Percentiles rank a stretch among this genome's conserved stretches.
These are phyloP conservation scores for Solanum bulbocastanum DNA, from an alignment of 257 asterid genomes.

Conservation along the genomic window DNA sequence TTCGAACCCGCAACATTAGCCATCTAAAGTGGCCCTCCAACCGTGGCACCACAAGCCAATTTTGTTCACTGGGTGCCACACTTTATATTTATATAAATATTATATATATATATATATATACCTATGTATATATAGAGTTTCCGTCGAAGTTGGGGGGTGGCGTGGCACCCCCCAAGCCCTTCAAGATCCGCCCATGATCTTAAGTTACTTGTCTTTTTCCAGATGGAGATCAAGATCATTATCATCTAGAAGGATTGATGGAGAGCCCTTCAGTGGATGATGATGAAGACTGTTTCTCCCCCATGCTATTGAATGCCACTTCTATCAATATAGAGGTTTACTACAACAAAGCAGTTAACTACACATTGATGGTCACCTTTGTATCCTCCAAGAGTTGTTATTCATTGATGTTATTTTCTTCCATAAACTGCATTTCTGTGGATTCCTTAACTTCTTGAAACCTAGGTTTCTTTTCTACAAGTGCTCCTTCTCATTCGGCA, in stretches of 20 bases:
- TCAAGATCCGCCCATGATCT: too few species aligned
- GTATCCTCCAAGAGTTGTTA: conserved; percentile 61
- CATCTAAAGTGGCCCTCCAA: too few species aligned
- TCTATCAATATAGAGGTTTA: conserved; percentile 80
- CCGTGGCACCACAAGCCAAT: too few species aligned
- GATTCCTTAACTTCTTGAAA: conserved; percentile 38
- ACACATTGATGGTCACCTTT: conserved; percentile 97
- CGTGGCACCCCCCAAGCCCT: too few species aligned
- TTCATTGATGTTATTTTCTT: background rate
- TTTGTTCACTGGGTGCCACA: too few species aligned
- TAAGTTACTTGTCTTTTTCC: conserved; percentile 8
- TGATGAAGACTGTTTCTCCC: conserved; percentile 90
- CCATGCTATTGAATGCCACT: conserved; percentile 84
- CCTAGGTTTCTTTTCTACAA: conserved; percentile 83
- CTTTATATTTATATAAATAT: too few species aligned
- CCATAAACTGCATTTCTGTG: conserved; percentile 13
- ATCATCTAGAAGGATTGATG: conserved; percentile 87
- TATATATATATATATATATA: too few species aligned
- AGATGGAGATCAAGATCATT: conserved; percentile 81
- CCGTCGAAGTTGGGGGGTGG: too few species aligned
- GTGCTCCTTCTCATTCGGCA: conserved; percentile 88
- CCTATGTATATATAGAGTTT: too few species aligned
- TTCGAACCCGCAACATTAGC: too few species aligned
- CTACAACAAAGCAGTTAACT: conserved; percentile 91
- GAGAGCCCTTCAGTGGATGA: conserved; percentile 98